Evolutionary conservation across 139 green algal genomes (phyloP), one percentile per base, ranked within the genome.

Genomic region (Bryopsis sp.): DNA sequence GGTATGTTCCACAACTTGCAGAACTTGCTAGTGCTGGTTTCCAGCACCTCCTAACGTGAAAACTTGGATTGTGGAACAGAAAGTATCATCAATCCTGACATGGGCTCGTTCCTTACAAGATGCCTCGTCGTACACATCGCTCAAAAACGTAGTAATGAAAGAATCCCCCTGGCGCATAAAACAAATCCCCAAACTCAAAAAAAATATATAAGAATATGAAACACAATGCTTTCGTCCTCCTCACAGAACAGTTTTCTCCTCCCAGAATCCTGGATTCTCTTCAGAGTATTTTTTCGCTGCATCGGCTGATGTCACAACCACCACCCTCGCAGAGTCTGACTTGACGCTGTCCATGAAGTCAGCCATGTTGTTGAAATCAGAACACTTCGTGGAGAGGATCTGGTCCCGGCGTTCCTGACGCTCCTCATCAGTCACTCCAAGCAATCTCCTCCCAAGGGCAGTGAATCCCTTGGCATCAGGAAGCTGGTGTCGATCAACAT

Each of bases 401-500:
- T 98, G 72, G 43, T 96, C 89, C 29, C 93, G 74, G 4, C 94
- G 79, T 65, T 85, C 67, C 80, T 99, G 94, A 2, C 94, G 78
- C 86, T 99, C 90, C 77, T 96, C 92, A 35, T 97, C 89, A 0
- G 67, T 88, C 2, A 99, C 76, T 24, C 80, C 81, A 26, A 99
- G 83, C 70, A 99, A 71, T 77, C 98, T 86, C 22, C 94, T 86
- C 83, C 92, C 82, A 57, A 97, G 73, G 37, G 86, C 82, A 0
- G 77, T 72, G 74, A 81, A 82, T 67, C 79, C 84, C 83, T 97
- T 96, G 48, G 88, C 72, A 72, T 97, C 91, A 11, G 91, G 91
- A 70, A 97, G 86, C 79, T 97, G 92, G 81, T 97, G 97, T 1
- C 80, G 64, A 72, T 97, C 93, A 11, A 97, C 71, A 72, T 97